These are phyloP conservation scores for Chrysanthemum lavandulifolium DNA, from an alignment of 129 eudicot genomes.

Conservation along the genomic window DNA sequence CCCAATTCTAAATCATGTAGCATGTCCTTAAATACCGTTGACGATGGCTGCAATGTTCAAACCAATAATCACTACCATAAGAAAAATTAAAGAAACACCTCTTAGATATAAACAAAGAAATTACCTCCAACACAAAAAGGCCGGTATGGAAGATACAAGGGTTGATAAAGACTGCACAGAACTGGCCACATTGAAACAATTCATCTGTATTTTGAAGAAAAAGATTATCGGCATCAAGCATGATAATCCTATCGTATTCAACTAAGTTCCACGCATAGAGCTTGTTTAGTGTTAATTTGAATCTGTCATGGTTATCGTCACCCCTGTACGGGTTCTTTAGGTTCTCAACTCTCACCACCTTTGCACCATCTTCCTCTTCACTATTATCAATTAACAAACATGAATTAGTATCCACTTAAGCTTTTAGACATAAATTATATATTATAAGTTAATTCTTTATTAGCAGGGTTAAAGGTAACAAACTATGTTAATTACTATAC, in stretches of 20 bases:
- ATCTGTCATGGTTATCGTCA: slow-evolving; percentile 41
- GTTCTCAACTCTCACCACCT: slow-evolving; percentile 75
- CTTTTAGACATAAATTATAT: background rate
- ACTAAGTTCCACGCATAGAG: slow-evolving; percentile 84
- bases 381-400: slow-evolving; percentile 20
- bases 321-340: slow-evolving; percentile 63
- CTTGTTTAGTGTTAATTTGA: slow-evolving; percentile 72
- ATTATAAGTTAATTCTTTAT: background rate
- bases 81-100: too few relatives aligned
- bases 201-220: slow-evolving; percentile 81
- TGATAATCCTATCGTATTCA: slow-evolving; percentile 73
- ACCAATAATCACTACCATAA: background rate
- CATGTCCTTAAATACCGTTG: slow-evolving; percentile 70
- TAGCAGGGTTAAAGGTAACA: too few relatives aligned
- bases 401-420: background rate
- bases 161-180: slow-evolving; percentile 94
- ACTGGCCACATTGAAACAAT: slow-evolving; percentile 86
- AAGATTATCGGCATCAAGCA: slow-evolving; percentile 97
- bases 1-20: slow-evolving; percentile 49
- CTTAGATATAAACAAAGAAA: too few relatives aligned
- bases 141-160: slow-evolving; percentile 98
- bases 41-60: slow-evolving; percentile 62
- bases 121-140: slow-evolving; percentile 78
- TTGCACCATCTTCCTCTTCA: slow-evolving; percentile 83
- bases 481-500: too few relatives aligned